Conservation (phyloP, 75 land plant species). For the Selaginella moellendorffii region DNA sequence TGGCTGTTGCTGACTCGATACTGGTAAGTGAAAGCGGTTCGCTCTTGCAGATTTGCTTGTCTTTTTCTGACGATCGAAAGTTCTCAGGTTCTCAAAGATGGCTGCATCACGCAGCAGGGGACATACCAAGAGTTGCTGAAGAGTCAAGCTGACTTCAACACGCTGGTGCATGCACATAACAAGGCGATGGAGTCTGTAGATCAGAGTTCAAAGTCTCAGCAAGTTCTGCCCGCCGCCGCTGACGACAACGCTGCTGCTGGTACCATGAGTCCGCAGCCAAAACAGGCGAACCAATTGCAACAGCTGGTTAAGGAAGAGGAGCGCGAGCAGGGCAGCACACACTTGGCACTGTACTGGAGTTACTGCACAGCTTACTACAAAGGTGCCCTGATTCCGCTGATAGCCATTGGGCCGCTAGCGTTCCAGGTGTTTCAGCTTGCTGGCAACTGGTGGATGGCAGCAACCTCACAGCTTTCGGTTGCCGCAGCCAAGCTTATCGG, state of each 20-base stretch:
- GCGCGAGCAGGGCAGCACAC: slow-evolving; percentile 47
- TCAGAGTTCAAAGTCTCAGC: background rate
- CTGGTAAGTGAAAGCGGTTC: background rate
- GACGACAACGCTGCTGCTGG: background rate
- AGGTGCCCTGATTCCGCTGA: slow-evolving; percentile 66
- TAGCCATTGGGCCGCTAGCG: slow-evolving; percentile 44
- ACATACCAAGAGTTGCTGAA: slow-evolving; percentile 35
- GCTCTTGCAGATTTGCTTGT: background rate
- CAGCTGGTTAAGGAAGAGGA: slow-evolving; percentile 43
- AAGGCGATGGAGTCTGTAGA: background rate
- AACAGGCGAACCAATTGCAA: background rate
- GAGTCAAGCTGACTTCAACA: background rate
- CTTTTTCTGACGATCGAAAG: background rate
- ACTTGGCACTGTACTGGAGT: slow-evolving; percentile 39
- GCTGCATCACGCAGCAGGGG: slow-evolving; percentile 16
- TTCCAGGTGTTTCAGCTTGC: slow-evolving; percentile 58
- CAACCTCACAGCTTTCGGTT: background rate
- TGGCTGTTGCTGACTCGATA: background rate
- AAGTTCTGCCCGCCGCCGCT: background rate
- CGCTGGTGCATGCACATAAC: background rate
- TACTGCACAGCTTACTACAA: slow-evolving; percentile 47
- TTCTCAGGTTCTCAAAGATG: slow-evolving; percentile 58
- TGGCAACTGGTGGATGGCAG: slow-evolving; percentile 78
- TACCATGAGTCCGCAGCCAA: background rate
- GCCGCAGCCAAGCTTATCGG: slow-evolving; percentile 23